Evolutionary conservation across 139 green algal species (phyloP).

Genomic region (Penium margaritaceum): DNA sequence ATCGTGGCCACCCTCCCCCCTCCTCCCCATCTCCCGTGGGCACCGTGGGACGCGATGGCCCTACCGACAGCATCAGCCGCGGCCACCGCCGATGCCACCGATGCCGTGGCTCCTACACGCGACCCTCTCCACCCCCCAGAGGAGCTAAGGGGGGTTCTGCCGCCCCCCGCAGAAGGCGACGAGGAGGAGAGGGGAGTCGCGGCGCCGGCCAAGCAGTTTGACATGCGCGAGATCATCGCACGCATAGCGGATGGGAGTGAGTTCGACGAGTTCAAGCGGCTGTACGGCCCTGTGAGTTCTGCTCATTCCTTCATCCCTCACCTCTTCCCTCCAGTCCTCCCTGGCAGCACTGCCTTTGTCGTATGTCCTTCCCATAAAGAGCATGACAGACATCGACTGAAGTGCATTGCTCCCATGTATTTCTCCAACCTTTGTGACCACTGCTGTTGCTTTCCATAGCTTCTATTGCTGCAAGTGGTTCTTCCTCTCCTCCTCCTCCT

Average conservation of each 20-base stretch:
- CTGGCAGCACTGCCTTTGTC: no score
- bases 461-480: no score
- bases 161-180: slow-evolving; percentile 6
- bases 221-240: slow-evolving; percentile 67
- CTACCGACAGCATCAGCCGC: neutral
- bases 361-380: no score
- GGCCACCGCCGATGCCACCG: neutral
- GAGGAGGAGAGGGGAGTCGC: neutral
- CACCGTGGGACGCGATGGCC: no score
- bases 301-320: no score
- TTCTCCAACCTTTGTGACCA: no score
- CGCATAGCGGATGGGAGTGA: slow-evolving; percentile 72
- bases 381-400: no score
- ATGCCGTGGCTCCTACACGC: slow-evolving; percentile 46
- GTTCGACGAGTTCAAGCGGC: slow-evolving; percentile 86
- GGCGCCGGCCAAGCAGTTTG: slow-evolving; percentile 60
- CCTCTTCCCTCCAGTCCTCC: no score
- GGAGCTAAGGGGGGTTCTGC: slow-evolving; percentile 56
- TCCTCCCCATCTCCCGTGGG: neutral
- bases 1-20: slow-evolving; percentile 52
- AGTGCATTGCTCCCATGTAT: no score
- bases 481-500: no score
- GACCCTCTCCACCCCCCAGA: slow-evolving; percentile 63
- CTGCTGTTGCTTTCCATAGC: no score
- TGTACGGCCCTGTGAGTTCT: slow-evolving; percentile 66